These are phyloP conservation scores for Trichoderma brevicompactum DNA, from an alignment of 2,329 filamentous ascomycete genomes.

Conservation along the genomic window DNA sequence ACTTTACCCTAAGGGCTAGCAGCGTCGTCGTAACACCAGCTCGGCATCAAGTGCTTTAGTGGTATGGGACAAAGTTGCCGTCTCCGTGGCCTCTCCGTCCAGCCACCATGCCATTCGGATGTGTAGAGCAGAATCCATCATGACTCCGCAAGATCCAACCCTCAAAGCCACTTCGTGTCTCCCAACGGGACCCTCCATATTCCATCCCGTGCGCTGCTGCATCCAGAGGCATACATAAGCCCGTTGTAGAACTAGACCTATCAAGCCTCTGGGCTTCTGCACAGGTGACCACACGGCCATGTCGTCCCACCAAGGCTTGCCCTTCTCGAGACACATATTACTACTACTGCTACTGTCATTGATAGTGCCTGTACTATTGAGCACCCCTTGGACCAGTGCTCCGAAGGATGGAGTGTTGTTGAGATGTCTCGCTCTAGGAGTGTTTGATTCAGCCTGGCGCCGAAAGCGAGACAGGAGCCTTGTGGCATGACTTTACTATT, in stretches of 20 bases:
- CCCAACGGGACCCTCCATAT: constrained; percentile 3
- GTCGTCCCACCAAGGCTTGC: constrained; percentile 16
- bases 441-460: constrained; percentile 3
- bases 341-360: no score
- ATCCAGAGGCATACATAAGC: neutral
- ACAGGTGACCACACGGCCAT: constrained; percentile 24
- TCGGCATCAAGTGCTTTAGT: neutral
- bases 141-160: neutral
- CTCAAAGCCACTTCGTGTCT: constrained; percentile 3
- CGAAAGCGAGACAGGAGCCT: neutral
- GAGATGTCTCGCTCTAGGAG: no score
- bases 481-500: neutral
- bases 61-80: neutral
- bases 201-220: neutral
- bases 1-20: constrained; percentile 2
- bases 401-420: neutral
- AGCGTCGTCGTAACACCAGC: neutral
- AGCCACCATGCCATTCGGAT: no score
- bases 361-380: neutral
- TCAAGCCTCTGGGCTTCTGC: constrained; percentile 4
- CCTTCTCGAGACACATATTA: constrained; percentile 13
- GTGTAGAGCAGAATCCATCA: neutral
- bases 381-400: neutral
- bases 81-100: no score
- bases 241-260: neutral